Base-by-base conservation (phyloP, 139 green algal species). In the Edaphochlamys debaryana region DNA sequence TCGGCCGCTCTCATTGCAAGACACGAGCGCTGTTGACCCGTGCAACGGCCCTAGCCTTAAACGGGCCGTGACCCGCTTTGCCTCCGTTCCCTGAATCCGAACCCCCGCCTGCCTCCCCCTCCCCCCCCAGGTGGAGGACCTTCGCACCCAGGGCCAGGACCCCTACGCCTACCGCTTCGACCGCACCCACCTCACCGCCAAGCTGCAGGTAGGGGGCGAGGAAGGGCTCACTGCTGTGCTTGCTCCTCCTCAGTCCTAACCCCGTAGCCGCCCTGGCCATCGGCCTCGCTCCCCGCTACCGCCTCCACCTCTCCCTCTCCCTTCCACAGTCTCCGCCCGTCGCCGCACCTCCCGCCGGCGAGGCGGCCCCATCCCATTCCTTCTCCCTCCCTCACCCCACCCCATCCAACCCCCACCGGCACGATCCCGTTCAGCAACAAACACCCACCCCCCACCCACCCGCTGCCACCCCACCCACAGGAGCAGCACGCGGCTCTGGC, bases 121-220 rank as follows among this genome's bases (percentile, higher is more conserved):
- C 9, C 67, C 1, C 48, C 5, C 63, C 27, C 83, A 96, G 93
- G 90, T 79, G 23, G 41, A 92, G 37, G 84, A 95, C 54, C 87
- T 99, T 78, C 89, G 93, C 0, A 74, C 42, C 1, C 62, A 80
- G 5, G 95, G 94, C 1, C 85, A 89, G 58, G 91, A 99, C 69
- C 97, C 97, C 0, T 99, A 96, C 70, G 96, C 96, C 0, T 99
- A 98, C 89, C 87, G 84, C 69, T 99, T 96, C 79, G 85, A 95
- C 67, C 90, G 96, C 38, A 99, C 91, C 2, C 94, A 99, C 90
- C 93, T 88, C 38, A 92, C 94, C 15, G 79, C 89, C 29, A 73
- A 96, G 67, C 93, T 99, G 41, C 95, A 98, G 85, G 86, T 91
- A 63, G 20, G 52, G 45, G 45, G 9, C 45, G 45, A 22, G 9